Conservation (phyloP, 225 moss, liverwort and hornwort species). For the Polytrichum formosum region DNA sequence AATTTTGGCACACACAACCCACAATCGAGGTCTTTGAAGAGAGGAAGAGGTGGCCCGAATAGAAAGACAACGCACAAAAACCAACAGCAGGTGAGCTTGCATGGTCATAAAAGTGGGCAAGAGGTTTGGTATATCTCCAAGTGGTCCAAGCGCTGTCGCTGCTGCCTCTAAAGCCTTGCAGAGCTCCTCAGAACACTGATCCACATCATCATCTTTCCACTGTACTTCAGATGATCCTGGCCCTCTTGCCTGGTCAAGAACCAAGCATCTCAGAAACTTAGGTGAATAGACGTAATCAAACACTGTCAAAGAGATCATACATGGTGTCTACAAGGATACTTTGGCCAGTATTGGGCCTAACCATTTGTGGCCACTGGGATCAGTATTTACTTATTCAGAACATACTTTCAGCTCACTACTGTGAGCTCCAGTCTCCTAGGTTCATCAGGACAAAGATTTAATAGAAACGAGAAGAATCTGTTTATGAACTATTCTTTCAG, state of each 20-base stretch:
- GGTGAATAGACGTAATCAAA: too few relatives aligned
- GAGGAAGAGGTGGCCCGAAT: conserved; percentile 31
- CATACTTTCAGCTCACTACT: too few relatives aligned
- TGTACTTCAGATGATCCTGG: conserved; percentile 32
- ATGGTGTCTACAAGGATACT: too few relatives aligned
- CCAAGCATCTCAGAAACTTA: neutral
- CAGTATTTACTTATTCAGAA: too few relatives aligned
- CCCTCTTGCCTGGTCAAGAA: conserved; percentile 37
- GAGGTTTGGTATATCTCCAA: conserved; percentile 61
- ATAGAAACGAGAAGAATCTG: too few relatives aligned
- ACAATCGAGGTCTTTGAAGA: conserved; percentile 32
- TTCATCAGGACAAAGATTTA: too few relatives aligned
- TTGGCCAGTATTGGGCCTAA: too few relatives aligned
- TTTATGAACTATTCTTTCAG: too few relatives aligned
- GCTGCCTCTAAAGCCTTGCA: conserved; percentile 65
- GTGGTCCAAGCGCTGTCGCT: conserved; percentile 45
- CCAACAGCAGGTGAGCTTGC: conserved; percentile 80
- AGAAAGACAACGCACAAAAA: conserved; percentile 67
- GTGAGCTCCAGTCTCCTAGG: too few relatives aligned
- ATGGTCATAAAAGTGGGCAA: conserved; percentile 68
- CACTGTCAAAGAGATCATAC: too few relatives aligned
- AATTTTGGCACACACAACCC: conserved; percentile 59
- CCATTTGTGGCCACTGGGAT: too few relatives aligned
- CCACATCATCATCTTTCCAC: conserved; percentile 70
- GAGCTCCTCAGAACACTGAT: conserved; percentile 59